phyloP scores from a whole-genome alignment of 345 rosid species.

The Citrus sinensis region DVS_A1.0 CM039163.1:51592001-51592500 shows the following conservation, averaged over 20 bases:
- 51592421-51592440: background rate
- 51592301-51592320: background rate
- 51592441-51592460: constrained; percentile 4
- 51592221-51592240: background rate
- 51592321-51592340: constrained; percentile 1
- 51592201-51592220: constrained; percentile 11
- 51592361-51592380: constrained; percentile 1
- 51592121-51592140: background rate
- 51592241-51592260: constrained; percentile 1
- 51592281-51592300: background rate
- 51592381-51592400: background rate
- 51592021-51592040: background rate
- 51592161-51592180: background rate
- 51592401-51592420: constrained; percentile 6
- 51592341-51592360: constrained; percentile 1
- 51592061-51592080: constrained; percentile 5
- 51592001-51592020: background rate
- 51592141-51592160: constrained; percentile 15
- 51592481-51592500: constrained; percentile 3
- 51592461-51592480: constrained; percentile 4
- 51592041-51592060: background rate
- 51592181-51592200: background rate
- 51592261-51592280: background rate
- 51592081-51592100: constrained; percentile 5
- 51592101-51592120: background rate